Conservation (phyloP, 1,284 basidiomycete genomes). For the Cryptococcus sp. region DNA sequence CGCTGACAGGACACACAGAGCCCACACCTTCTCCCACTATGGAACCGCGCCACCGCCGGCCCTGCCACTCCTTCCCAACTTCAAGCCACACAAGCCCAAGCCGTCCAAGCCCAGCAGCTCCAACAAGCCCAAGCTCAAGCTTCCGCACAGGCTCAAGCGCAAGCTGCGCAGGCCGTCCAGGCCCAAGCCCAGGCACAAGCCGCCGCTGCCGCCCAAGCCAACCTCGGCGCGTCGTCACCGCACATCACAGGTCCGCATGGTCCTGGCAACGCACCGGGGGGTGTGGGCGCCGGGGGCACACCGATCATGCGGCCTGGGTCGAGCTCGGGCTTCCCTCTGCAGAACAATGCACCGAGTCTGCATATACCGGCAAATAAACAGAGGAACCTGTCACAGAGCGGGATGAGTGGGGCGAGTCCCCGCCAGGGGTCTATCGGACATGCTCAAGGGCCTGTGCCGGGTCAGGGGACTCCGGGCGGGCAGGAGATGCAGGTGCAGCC, state of each 20-base stretch:
- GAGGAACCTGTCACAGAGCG: constrained; percentile 21
- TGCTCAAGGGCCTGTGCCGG: not conserved
- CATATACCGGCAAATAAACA: constrained; percentile 40
- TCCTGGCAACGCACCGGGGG: not conserved
- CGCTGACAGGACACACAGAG: constrained; percentile 15
- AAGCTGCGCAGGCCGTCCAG: constrained; percentile 35
- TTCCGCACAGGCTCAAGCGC: not conserved
- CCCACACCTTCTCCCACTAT: constrained; percentile 31
- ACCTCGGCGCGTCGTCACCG: not conserved
- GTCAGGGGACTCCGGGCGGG: not conserved
- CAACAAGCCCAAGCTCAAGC: constrained; percentile 41
- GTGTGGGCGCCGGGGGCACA: not conserved
- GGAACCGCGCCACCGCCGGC: constrained; percentile 13
- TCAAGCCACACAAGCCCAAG: constrained; percentile 4
- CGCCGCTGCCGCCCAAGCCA: constrained; percentile 2
- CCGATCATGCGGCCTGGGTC: constrained; percentile 1
- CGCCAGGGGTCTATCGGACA: not conserved
- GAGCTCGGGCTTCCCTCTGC: constrained; percentile 8
- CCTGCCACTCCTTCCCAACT: not conserved
- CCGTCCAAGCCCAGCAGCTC: constrained; percentile 6
- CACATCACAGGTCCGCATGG: not conserved
- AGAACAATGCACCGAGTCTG: constrained; percentile 28
- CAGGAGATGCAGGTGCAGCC: not conserved
- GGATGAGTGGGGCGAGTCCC: not conserved
- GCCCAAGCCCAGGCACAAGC: constrained; percentile 11